Evolutionary conservation across 139 green algal species (phyloP).

Genomic region (Chlorella sorokiniana): DNA sequence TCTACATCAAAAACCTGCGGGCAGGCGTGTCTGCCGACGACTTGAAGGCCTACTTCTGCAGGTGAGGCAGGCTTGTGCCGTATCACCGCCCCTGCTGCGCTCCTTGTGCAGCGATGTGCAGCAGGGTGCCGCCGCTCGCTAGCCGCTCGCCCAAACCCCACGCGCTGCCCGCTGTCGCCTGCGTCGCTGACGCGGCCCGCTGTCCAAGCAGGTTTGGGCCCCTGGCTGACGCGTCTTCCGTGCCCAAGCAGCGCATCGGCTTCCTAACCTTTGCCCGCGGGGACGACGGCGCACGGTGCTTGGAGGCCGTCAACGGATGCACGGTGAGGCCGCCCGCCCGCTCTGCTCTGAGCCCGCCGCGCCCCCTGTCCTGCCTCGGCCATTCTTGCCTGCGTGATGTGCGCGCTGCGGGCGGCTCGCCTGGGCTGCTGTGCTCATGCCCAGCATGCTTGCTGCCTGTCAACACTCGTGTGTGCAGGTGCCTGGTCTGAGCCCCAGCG

Average conservation of each 20-base stretch:
- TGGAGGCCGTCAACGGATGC: neutral
- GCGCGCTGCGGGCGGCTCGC: too few relatives aligned
- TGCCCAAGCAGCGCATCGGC: constrained; percentile 26
- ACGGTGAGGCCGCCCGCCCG: neutral
- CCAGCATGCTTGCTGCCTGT: neutral
- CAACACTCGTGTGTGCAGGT: constrained; percentile 2
- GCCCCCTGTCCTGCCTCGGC: too few relatives aligned
- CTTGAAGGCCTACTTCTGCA: neutral
- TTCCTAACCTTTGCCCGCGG: constrained; percentile 17
- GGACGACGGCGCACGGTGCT: neutral
- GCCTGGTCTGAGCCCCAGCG: neutral
- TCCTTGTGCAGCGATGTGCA: neutral
- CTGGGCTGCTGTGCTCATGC: neutral
- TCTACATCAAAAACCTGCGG: neutral
- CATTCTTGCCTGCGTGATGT: neutral
- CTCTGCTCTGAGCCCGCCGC: neutral
- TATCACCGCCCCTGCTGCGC: neutral
- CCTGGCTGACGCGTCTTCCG: neutral
- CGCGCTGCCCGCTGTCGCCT: neutral
- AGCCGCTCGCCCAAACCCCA: neutral
- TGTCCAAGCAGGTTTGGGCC: constrained; percentile 5
- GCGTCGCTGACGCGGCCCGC: neutral
- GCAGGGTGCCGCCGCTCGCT: neutral
- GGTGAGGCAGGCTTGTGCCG: neutral
- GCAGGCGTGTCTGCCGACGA: neutral